phyloP scores from a whole-genome alignment of 768 basidiomycete species.

The Trichaptum fuscoviolaceum region DNA sequence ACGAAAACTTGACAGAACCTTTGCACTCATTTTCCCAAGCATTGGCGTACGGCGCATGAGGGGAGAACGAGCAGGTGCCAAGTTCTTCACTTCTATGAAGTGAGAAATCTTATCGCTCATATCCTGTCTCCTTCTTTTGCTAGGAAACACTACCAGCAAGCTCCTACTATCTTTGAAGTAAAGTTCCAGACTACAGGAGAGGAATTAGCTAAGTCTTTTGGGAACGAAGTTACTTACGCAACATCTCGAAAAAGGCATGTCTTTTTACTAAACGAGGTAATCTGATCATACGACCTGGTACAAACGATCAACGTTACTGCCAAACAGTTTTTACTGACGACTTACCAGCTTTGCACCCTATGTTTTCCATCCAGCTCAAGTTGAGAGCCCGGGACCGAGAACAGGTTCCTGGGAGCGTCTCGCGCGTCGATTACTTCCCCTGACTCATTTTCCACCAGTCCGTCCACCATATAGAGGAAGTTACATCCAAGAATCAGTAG shows the following conservation, averaged over 20 bases:
- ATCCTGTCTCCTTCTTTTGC: constrained; percentile 57
- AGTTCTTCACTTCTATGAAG: constrained; percentile 36
- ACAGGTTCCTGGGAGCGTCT: constrained; percentile 75
- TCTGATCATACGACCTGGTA: constrained; percentile 70
- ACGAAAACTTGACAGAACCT: constrained; percentile 43
- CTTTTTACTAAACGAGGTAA: constrained; percentile 73
- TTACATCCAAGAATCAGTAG: constrained; percentile 81
- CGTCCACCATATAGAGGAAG: constrained; percentile 88
- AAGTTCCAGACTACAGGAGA: constrained; percentile 63
- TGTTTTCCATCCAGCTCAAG: constrained; percentile 77
- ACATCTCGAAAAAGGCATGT: constrained; percentile 90
- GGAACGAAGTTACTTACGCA: constrained; percentile 48
- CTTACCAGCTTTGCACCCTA: constrained; percentile 77
- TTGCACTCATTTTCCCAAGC: constrained; percentile 47
- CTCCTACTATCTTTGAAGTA: constrained; percentile 93
- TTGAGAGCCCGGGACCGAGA: constrained; percentile 81
- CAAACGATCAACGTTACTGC: constrained; percentile 3
- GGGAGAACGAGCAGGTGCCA: constrained; percentile 42
- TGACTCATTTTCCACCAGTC: constrained; percentile 78
- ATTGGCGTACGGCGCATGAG: constrained; percentile 51
- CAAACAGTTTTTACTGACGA: background rate
- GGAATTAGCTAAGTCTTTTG: background rate
- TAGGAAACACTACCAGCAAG: constrained; percentile 75
- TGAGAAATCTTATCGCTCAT: constrained; percentile 47
- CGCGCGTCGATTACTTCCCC: constrained; percentile 86